Percentiles rank a stretch among this genome's conserved stretches.
Conservation (phyloP, 2,329 filamentous ascomycete genomes). For the Pseudogymnoascus sp. region DNA sequence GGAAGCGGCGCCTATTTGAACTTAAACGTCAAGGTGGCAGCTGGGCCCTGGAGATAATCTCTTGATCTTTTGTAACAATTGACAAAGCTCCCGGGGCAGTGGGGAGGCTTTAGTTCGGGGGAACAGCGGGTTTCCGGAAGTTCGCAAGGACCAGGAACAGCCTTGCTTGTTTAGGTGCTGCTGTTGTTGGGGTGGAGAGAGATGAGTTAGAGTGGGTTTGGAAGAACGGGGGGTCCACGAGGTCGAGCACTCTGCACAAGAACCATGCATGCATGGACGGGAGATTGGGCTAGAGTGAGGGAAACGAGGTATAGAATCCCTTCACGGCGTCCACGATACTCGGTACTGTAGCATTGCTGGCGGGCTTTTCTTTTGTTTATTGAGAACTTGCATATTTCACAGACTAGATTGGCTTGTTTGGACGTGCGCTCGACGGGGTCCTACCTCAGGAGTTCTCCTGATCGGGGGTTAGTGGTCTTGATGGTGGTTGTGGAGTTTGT, state of each 20-base stretch:
- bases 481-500: background rate
- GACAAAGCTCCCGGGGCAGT: slow-evolving; percentile 3
- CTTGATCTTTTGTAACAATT: background rate
- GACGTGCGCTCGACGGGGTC: background rate
- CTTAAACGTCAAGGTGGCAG: slow-evolving; percentile 2
- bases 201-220: background rate
- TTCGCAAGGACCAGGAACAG: slow-evolving; percentile 2
- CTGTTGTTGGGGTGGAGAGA: background rate
- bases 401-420: background rate
- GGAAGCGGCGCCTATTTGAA: slow-evolving; percentile 3
- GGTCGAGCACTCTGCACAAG: background rate
- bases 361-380: slow-evolving; percentile 2
- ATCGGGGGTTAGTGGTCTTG: background rate
- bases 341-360: background rate
- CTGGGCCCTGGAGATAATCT: background rate
- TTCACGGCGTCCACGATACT: background rate
- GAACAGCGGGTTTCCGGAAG: background rate
- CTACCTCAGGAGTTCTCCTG: background rate
- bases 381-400: slow-evolving; percentile 5
- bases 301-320: background rate
- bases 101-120: background rate
- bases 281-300: background rate
- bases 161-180: background rate
- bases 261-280: background rate
- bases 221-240: background rate